phyloP scores from a whole-genome alignment of 2,329 filamentous ascomycete species.

The Scytalidium sp. region DNA sequence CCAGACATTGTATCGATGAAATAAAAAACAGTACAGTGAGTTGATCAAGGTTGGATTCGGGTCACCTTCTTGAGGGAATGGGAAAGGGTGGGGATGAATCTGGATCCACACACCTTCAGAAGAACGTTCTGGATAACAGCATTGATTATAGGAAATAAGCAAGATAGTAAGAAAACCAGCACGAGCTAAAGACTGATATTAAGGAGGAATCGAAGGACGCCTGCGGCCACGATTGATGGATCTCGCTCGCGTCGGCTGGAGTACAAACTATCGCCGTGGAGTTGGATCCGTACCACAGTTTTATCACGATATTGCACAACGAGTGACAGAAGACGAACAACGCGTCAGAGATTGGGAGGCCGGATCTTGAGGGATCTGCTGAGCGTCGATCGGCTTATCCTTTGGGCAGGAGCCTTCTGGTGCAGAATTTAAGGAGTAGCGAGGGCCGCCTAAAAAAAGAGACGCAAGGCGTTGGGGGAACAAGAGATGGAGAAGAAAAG shows the following conservation, averaged over 20 bases:
- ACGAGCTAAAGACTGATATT: slow-evolving; percentile 36
- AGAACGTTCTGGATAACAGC: slow-evolving; percentile 19
- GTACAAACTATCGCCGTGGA: slow-evolving; percentile 28
- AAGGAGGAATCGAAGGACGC: slow-evolving; percentile 46
- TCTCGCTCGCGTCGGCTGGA: slow-evolving; percentile 21
- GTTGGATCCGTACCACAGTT: neutral
- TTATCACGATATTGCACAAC: neutral
- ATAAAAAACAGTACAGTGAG: no score
- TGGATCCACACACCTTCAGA: slow-evolving; percentile 26
- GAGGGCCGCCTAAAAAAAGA: neutral
- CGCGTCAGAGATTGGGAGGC: neutral
- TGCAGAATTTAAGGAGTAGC: neutral
- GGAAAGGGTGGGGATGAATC: slow-evolving; percentile 6
- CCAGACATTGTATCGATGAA: no score
- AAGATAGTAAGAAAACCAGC: slow-evolving; percentile 24
- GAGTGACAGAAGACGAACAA: neutral
- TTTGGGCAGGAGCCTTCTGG: neutral
- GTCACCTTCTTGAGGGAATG: no score
- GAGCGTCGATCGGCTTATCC: neutral
- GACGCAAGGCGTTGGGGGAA: neutral
- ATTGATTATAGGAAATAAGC: slow-evolving; percentile 25
- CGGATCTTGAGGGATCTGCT: neutral
- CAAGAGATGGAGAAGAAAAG: neutral
- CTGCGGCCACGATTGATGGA: slow-evolving; percentile 45
- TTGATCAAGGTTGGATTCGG: no score